These are phyloP conservation scores for Amauroascus verrucosus DNA, from an alignment of 2,329 filamentous ascomycete species.

Conservation along the genomic window DNA sequence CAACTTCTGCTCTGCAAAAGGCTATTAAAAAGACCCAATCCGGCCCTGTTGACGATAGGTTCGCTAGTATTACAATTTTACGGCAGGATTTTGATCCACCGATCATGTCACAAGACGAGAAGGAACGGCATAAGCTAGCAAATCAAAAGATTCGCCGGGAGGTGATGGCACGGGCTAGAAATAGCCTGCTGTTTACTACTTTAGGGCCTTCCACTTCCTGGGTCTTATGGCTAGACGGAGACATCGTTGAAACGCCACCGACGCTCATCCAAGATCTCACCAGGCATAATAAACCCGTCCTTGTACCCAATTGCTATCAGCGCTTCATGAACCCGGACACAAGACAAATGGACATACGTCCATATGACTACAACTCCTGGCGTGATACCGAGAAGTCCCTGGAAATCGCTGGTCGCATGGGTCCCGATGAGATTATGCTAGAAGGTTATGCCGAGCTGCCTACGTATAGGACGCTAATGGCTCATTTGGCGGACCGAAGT, in stretches of 20 bases:
- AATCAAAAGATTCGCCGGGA: constrained; percentile 80
- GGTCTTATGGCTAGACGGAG: constrained; percentile 92
- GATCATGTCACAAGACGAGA: constrained; percentile 68
- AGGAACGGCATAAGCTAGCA: constrained; percentile 79
- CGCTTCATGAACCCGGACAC: constrained; percentile 64
- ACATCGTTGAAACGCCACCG: constrained; percentile 79
- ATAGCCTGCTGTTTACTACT: constrained; percentile 90
- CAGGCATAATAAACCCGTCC: constrained; percentile 73
- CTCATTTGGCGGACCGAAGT: constrained; percentile 56
- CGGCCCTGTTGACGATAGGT: constrained; percentile 68
- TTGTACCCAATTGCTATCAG: constrained; percentile 94
- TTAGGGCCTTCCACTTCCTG: constrained; percentile 83
- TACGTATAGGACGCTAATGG: constrained; percentile 87
- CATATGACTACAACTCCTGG: constrained; percentile 98
- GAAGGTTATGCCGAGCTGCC: constrained; percentile 91
- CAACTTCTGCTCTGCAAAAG: constrained; percentile 70
- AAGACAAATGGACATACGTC: constrained; percentile 61
- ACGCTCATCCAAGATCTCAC: constrained; percentile 87
- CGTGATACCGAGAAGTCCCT: constrained; percentile 74
- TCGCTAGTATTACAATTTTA: constrained; percentile 87
- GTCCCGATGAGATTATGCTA: constrained; percentile 78
- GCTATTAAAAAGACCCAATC: constrained; percentile 79
- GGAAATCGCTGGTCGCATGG: constrained; percentile 68
- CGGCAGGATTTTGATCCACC: constrained; percentile 89
- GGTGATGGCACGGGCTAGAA: constrained; percentile 86